phyloP scores from a whole-genome alignment of 306 rosid genomes.

The Alnus rubra region DNA sequence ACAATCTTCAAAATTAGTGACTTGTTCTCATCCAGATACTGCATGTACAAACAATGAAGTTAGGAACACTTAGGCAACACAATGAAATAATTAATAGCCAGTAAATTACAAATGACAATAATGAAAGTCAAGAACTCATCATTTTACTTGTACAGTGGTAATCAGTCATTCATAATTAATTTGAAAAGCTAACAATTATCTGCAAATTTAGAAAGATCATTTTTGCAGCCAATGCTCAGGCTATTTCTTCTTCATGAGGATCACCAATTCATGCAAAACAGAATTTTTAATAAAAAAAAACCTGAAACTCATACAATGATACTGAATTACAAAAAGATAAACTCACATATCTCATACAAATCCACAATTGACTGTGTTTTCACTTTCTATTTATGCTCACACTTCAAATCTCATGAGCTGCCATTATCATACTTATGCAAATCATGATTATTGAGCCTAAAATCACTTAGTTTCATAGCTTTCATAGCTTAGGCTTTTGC shows the following conservation, averaged over 20 bases:
- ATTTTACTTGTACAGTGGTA: not conserved
- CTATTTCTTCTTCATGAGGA: not conserved
- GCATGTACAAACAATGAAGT: constrained; percentile 31
- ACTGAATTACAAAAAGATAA: not conserved
- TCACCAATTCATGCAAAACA: not conserved
- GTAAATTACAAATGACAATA: not conserved
- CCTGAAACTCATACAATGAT: not conserved
- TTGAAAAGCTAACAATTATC: not conserved
- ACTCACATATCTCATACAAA: not conserved
- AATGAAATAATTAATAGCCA: not conserved
- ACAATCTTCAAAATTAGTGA: constrained; percentile 97
- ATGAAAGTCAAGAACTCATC: not conserved
- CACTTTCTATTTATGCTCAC: not conserved
- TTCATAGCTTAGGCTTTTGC: not conserved
- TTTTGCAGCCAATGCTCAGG: not conserved
- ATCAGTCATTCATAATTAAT: not conserved
- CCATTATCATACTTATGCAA: not conserved
- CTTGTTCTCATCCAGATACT: constrained; percentile 99
- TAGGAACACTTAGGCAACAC: constrained; percentile 5
- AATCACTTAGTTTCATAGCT: not conserved
- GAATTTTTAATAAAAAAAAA: not conserved
- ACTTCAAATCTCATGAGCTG: not conserved
- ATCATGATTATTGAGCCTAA: not conserved
- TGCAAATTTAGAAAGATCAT: not conserved
- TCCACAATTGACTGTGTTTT: not conserved